Conservation (phyloP, 306 rosid genomes). For the Begonia fuchsioides region DNA sequence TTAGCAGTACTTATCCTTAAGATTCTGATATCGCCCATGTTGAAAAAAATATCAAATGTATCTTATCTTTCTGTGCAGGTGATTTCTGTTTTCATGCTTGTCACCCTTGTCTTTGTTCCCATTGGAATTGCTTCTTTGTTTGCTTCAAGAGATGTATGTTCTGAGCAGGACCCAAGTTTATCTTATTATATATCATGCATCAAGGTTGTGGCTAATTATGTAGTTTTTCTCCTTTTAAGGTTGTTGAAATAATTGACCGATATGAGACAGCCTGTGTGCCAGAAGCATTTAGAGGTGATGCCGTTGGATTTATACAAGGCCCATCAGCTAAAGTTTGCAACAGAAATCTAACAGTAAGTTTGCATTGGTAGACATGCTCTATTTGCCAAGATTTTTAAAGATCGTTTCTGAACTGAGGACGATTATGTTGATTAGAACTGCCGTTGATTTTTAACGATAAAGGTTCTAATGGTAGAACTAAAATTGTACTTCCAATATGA, state of each 20-base stretch:
- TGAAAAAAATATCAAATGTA: too few relatives aligned
- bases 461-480: neutral
- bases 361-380: neutral
- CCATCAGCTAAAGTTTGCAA: conserved; percentile 26
- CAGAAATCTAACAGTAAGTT: conserved; percentile 33
- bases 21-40: conserved; percentile 1
- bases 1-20: neutral
- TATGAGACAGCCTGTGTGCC: conserved; percentile 63
- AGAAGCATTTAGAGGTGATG: conserved; percentile 9
- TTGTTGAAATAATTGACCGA: conserved; percentile 69
- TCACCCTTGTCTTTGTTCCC: conserved; percentile 67
- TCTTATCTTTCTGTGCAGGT: conserved; percentile 33
- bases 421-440: neutral
- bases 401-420: neutral
- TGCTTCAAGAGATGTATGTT: conserved; percentile 74
- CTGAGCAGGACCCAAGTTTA: neutral
- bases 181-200: conserved; percentile 9
- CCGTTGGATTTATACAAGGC: conserved; percentile 48
- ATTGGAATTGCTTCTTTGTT: conserved; percentile 73
- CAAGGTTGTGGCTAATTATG: conserved; percentile 13
- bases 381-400: neutral
- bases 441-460: neutral
- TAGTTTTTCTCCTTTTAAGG: conserved; percentile 31
- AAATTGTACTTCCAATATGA: too few relatives aligned
- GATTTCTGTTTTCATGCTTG: conserved; percentile 77